Conservation (phyloP, 2,329 filamentous ascomycete species). For the Talaromyces sp. region DNA sequence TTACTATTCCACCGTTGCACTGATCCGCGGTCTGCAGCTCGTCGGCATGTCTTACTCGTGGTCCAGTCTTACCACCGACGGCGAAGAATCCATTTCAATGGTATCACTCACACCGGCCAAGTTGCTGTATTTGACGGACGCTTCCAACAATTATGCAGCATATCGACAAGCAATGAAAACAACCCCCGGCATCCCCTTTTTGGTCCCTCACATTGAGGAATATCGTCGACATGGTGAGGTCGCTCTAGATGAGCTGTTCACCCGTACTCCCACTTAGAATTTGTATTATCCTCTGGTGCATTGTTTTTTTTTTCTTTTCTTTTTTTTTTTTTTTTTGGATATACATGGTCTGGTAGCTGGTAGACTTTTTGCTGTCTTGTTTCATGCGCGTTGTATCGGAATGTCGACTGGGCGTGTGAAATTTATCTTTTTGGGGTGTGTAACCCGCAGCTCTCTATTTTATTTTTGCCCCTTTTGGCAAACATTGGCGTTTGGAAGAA, state of each 20-base stretch:
- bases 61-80: slow-evolving; percentile 6
- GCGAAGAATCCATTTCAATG: slow-evolving; percentile 13
- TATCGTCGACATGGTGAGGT: slow-evolving; percentile 22
- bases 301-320: no score
- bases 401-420: background rate
- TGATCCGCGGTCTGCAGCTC: slow-evolving; percentile 30
- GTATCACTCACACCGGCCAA: slow-evolving; percentile 20
- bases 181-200: slow-evolving; percentile 32
- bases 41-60: slow-evolving; percentile 23
- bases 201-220: slow-evolving; percentile 32
- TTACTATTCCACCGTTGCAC: slow-evolving; percentile 33
- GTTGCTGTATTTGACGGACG: slow-evolving; percentile 21
- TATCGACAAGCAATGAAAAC: slow-evolving; percentile 29
- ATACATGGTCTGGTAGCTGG: background rate
- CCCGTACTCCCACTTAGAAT: slow-evolving; percentile 2
- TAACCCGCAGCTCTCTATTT: no score
- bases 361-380: background rate
- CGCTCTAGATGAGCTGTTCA: slow-evolving; percentile 23
- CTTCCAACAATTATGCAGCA: slow-evolving; percentile 27
- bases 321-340: background rate
- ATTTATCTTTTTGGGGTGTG: background rate
- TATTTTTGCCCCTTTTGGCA: background rate
- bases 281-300: no score
- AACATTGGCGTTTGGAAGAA: background rate
- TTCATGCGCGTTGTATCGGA: background rate